phyloP scores from a whole-genome alignment of 306 rosid species.

The Aeschynomene evenia region DNA sequence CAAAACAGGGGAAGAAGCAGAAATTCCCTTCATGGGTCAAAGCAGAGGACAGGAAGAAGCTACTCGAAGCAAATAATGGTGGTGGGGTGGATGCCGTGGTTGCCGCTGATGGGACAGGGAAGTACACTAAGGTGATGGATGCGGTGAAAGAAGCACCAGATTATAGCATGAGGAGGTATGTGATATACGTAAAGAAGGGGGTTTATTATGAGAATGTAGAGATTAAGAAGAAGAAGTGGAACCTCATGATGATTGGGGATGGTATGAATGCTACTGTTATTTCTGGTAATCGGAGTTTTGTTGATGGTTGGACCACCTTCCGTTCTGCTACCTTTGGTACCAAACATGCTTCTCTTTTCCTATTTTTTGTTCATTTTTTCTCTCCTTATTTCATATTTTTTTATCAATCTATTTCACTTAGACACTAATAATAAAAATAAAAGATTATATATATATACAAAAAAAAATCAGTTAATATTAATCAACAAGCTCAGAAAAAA shows the following conservation, averaged over 20 bases:
- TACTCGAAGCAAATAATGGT: slow-evolving; percentile 44
- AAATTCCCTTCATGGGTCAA: slow-evolving; percentile 70
- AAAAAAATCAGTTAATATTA: too few species aligned
- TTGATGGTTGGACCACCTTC: slow-evolving; percentile 92
- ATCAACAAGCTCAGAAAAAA: too few species aligned
- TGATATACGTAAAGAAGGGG: slow-evolving; percentile 70
- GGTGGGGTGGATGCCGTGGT: slow-evolving; percentile 47
- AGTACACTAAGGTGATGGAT: slow-evolving; percentile 60
- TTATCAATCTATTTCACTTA: too few species aligned
- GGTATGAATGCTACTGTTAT: slow-evolving; percentile 65
- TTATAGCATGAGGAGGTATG: slow-evolving; percentile 58
- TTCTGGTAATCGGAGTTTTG: slow-evolving; percentile 62
- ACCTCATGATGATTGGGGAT: slow-evolving; percentile 85
- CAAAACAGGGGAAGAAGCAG: neutral
- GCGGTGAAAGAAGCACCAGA: slow-evolving; percentile 73
- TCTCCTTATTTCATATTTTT: neutral
- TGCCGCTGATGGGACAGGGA: slow-evolving; percentile 69
- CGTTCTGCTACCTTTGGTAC: slow-evolving; percentile 92
- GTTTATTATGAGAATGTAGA: slow-evolving; percentile 75
- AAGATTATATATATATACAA: too few species aligned
- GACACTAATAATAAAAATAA: too few species aligned
- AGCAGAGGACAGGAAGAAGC: slow-evolving; percentile 51
- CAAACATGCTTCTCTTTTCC: neutral
- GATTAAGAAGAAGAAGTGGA: slow-evolving; percentile 96
- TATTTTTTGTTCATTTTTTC: too few species aligned